These are phyloP conservation scores for Leccinum insigne DNA, from an alignment of 1,284 basidiomycete species.

Conservation along the genomic window DNA sequence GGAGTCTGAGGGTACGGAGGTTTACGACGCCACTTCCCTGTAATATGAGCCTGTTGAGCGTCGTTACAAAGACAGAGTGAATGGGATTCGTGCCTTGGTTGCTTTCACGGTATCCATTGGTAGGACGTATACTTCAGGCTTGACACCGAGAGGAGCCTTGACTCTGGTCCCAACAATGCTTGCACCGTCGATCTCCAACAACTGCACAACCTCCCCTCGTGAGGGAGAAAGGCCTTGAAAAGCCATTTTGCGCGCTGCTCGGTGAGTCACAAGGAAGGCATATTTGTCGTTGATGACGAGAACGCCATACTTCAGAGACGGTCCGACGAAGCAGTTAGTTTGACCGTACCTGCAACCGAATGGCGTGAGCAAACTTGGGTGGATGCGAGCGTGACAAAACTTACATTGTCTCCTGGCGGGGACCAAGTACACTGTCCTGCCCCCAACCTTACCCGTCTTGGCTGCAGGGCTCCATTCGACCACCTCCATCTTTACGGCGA, in stretches of 20 bases:
- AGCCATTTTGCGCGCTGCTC: conserved; percentile 96
- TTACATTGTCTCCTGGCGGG: conserved; percentile 98
- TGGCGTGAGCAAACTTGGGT: conserved; percentile 13
- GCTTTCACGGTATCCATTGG: conserved; percentile 98
- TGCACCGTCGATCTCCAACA: conserved; percentile 77
- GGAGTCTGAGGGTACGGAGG: conserved; percentile 97
- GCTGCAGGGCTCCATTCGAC: conserved; percentile 75
- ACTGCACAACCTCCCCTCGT: conserved; percentile 71
- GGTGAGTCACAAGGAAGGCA: conserved; percentile 88
- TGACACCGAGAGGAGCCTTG: conserved; percentile 83
- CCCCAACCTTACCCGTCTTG: conserved; percentile 64
- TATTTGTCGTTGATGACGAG: conserved; percentile 87
- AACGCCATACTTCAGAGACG: conserved; percentile 90
- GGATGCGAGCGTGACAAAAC: conserved; percentile 10
- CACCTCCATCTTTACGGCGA: conserved; percentile 95
- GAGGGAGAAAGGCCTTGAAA: conserved; percentile 85
- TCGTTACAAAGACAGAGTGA: background rate
- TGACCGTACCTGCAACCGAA: conserved; percentile 80
- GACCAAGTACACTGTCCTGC: conserved; percentile 88
- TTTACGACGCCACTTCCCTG: conserved; percentile 97
- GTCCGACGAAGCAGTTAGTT: conserved; percentile 97
- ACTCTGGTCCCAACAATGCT: conserved; percentile 90
- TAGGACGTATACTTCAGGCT: conserved; percentile 91
- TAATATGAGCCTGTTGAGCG: conserved; percentile 1
- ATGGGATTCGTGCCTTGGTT: conserved; percentile 63